phyloP scores from a whole-genome alignment of 257 asterid genomes.

The Scutellaria barbata region DNA sequence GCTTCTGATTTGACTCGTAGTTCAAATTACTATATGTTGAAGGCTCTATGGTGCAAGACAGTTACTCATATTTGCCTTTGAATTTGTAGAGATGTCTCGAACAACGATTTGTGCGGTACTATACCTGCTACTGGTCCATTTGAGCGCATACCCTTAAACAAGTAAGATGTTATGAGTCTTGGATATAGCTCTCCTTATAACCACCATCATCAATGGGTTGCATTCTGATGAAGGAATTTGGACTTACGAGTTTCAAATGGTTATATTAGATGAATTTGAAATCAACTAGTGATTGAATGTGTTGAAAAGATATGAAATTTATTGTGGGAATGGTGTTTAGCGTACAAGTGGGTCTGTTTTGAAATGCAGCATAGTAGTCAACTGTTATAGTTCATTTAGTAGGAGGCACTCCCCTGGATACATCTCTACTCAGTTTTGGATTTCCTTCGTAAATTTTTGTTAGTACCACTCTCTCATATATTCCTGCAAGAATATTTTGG shows the following conservation, averaged over 20 bases:
- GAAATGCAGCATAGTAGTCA: neutral
- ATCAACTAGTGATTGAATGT: neutral
- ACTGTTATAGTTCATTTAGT: neutral
- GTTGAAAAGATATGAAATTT: neutral
- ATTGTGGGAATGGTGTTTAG: neutral
- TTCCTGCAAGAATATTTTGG: neutral
- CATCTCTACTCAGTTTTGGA: too few relatives aligned
- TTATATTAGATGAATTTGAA: neutral
- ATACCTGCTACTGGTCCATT: conserved; percentile 87
- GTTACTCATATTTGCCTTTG: conserved; percentile 26
- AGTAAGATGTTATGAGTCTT: conserved; percentile 56
- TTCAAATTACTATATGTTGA: neutral
- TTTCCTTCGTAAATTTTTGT: neutral
- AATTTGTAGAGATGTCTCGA: conserved; percentile 83
- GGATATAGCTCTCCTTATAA: neutral
- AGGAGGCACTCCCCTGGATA: neutral
- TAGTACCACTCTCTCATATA: neutral
- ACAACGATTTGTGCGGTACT: conserved; percentile 83
- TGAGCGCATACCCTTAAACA: conserved; percentile 88
- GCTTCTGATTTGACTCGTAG: conserved; percentile 30
- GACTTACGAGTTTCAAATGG: conserved; percentile 7
- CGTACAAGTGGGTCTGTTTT: neutral
- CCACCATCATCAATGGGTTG: neutral
- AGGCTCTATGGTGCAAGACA: conserved; percentile 13
- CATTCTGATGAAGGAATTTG: neutral